phyloP scores from a whole-genome alignment of 495 filamentous ascomycete genomes.

The Xylaria bambusicola region DNA sequence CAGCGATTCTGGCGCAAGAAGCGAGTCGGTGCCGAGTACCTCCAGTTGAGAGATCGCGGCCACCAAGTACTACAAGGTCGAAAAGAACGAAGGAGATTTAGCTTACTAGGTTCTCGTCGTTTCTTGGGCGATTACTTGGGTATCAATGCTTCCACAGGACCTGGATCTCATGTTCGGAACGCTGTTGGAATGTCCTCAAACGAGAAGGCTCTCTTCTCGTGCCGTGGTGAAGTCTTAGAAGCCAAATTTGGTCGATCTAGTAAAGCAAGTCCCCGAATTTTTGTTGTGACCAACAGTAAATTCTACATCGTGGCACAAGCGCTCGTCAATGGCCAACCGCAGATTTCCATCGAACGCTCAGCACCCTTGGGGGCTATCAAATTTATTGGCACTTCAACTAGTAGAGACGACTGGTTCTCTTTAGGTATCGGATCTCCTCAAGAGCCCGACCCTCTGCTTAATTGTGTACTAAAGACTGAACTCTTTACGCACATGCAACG shows the following conservation, averaged over 20 bases:
- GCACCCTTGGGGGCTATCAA: slow-evolving; percentile 86
- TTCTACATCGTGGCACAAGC: slow-evolving; percentile 86
- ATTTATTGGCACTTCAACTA: slow-evolving; percentile 72
- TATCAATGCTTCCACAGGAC: slow-evolving; percentile 74
- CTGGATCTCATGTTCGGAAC: slow-evolving; percentile 77
- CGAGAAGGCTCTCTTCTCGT: slow-evolving; percentile 84
- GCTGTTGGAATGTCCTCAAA: slow-evolving; percentile 61
- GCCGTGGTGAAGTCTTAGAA: slow-evolving; percentile 82
- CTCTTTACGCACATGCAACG: slow-evolving; percentile 87
- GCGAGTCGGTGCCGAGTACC: slow-evolving; percentile 81
- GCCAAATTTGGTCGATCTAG: slow-evolving; percentile 95
- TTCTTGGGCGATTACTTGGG: slow-evolving; percentile 97
- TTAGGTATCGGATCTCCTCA: slow-evolving; percentile 83
- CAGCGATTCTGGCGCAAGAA: slow-evolving; percentile 94
- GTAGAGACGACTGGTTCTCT: slow-evolving; percentile 96
- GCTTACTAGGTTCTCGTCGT: slow-evolving; percentile 83
- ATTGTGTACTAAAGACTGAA: slow-evolving; percentile 95
- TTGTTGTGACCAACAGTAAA: slow-evolving; percentile 82
- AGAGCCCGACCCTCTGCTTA: slow-evolving; percentile 88
- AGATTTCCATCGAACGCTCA: slow-evolving; percentile 77
- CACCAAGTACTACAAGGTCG: slow-evolving; percentile 77
- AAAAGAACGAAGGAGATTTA: slow-evolving; percentile 90
- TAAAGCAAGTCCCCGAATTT: slow-evolving; percentile 81
- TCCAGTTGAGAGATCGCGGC: slow-evolving; percentile 87
- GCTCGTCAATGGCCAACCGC: slow-evolving; percentile 76